Percentiles rank a stretch among this genome's conserved stretches.
These are phyloP conservation scores for Calonectria hawksworthii DNA, from an alignment of 2,329 filamentous ascomycete genomes.

Conservation along the genomic window DNA sequence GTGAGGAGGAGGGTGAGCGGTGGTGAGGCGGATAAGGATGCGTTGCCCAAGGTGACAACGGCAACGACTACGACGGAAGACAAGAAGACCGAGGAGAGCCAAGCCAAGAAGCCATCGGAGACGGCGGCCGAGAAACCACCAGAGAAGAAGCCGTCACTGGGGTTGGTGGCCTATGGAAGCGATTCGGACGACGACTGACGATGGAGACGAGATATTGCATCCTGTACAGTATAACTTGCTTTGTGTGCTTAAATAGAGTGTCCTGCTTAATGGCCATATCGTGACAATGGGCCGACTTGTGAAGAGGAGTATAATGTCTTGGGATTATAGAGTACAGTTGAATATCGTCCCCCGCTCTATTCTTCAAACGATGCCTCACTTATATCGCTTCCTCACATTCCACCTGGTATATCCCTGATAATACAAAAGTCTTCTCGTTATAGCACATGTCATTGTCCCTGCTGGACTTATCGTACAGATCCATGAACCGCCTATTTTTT, in stretches of 20 bases:
- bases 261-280: not conserved
- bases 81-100: conserved; percentile 27
- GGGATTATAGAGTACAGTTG: conserved; percentile 33
- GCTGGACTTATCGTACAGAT: conserved; percentile 38
- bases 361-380: conserved; percentile 27
- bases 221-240: not conserved
- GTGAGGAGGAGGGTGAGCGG: conserved; percentile 46
- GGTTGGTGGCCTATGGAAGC: conserved; percentile 67
- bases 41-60: conserved; percentile 18
- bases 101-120: conserved; percentile 18
- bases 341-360: conserved; percentile 37
- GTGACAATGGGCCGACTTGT: not conserved
- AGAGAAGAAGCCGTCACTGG: conserved; percentile 48
- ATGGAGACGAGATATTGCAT: not conserved
- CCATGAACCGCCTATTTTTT: conserved; percentile 25
- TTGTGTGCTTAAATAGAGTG: not conserved
- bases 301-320: conserved; percentile 38
- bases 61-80: conserved; percentile 24
- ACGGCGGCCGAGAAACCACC: conserved; percentile 21
- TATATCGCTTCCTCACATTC: conserved; percentile 16
- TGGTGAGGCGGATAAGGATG: conserved; percentile 19
- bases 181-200: conserved; percentile 62
- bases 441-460: conserved; percentile 25
- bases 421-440: conserved; percentile 36
- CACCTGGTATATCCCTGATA: conserved; percentile 39